These are phyloP conservation scores for Globisporangium ultimum DNA, from an alignment of 352 stramenopile species.

Conservation along the genomic window DNA sequence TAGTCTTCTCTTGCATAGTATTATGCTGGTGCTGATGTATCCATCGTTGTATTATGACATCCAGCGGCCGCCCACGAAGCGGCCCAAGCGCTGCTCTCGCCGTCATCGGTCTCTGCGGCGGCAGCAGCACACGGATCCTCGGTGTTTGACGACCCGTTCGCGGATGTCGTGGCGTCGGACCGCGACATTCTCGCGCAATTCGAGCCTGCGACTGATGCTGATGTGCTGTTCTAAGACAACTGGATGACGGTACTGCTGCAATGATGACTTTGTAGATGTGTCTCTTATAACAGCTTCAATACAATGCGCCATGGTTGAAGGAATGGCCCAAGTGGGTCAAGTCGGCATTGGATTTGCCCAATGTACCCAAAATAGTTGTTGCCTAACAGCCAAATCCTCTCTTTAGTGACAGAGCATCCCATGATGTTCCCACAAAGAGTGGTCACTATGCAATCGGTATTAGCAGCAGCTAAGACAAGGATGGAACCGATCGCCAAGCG, in stretches of 20 bases:
- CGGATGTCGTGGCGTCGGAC: conserved; percentile 63
- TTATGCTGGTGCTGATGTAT: not conserved
- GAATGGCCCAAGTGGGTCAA: not conserved
- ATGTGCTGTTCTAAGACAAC: conserved; percentile 72
- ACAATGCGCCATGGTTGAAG: not conserved
- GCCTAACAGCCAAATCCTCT: not conserved
- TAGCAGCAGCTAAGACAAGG: not conserved
- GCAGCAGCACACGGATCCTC: conserved; percentile 16
- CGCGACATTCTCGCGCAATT: conserved; percentile 82
- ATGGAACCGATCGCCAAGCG: conserved; percentile 85
- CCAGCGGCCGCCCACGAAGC: conserved; percentile 1
- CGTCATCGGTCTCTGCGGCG: conserved; percentile 8
- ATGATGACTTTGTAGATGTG: not conserved
- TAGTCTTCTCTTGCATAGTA: not conserved
- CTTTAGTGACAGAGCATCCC: not conserved
- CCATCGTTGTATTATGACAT: not conserved
- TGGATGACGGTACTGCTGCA: no score
- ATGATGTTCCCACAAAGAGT: not conserved
- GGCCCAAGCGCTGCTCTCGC: conserved; percentile 11
- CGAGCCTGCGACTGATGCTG: conserved; percentile 63
- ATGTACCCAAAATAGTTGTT: no score
- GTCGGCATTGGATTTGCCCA: not conserved
- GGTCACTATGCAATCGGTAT: not conserved
- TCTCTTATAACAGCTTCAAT: conserved; percentile 21
- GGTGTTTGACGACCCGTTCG: conserved; percentile 62